Base-by-base conservation (phyloP, 371 early-diverging fungal genomes). In the Dipsacomyces acuminosporus region DNA sequence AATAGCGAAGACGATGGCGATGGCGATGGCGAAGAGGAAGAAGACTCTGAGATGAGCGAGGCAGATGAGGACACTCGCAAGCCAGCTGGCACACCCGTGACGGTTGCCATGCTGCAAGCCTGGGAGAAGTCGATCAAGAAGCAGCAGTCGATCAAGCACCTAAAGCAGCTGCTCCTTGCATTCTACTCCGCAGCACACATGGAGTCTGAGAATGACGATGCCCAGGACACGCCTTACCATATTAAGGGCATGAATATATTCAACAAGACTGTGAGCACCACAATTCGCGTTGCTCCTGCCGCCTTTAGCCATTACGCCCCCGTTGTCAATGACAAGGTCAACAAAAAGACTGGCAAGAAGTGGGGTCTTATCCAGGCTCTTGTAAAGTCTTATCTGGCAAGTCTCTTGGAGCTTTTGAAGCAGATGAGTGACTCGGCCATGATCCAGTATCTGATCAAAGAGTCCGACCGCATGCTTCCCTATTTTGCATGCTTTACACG, bases 401-500 rank as follows among this genome's bases (percentile, higher is more conserved):
- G 80, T 56, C 61, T 88, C 5, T 58, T 90, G 15, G 80, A 82
- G 61, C 75, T 93, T 54, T 67, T 93, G 55, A 73, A 76, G 50
- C 82, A 85, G 53, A 76, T 90, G 72, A 86, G 93, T 19, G 92
- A 92, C 49, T 62, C 81, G 24, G 81, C 80, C 47, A 90, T 95
- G 87, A 72, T 89, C 42, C 80, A 84, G 62, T 85, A 87, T 64
- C 77, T 91, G 34, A 67, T 93, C 42, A 80, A 85, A 50, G 86
- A 92, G 69, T 81, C 88, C 4, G 88, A 90, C 73, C 79, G 82
- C 47, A 72, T 78, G 47, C 80, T 85, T 17, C 71, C 76, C 3
- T 91, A 90, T 61, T 84, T 88, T 71, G 84, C 80, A n/a, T 86
- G 88, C 50, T 89, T 88, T 72, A 84, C 85, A 21, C 86, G 85